Evolutionary conservation across 805 yeast genomes (phyloP), one percentile per base, ranked within the genome.

Genomic region (Myxozyma udenii): DNA sequence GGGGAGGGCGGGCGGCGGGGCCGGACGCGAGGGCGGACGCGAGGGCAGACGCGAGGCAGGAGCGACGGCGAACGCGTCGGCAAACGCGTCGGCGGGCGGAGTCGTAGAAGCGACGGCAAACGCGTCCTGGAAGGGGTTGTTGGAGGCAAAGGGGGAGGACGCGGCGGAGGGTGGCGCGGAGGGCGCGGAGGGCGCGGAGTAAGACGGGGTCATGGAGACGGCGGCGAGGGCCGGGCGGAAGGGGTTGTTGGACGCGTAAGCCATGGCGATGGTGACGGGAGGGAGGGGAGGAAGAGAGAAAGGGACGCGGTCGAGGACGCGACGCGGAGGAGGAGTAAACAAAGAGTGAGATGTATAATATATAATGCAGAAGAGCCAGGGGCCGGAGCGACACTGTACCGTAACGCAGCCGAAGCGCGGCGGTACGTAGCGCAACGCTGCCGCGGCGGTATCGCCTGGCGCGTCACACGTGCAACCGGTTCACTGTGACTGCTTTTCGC

Each of bases 231-330:
- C 35, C 48, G 51, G 25, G 52, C 60, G 60, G 45, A 55, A 55
- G 39, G 60, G 60, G 30, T 55, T 55, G 28, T 55, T 55, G 28
- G 57, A 52, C 26, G 60, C 57, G 39, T 53, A 55, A 23, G 52
- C 51, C 60, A 48, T 50, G 28, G 47, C 26, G 32, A 19, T 18
- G 33, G 14, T 11, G 38, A 5, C 18, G 42, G 35, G 33, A 14
- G 14, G 33, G 9, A 9, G 33, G 14, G 33, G 33, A 28, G 33
- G 33, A 9, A 9, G 38, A 42, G n/a, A n/a, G 19, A 42, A 23
- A 12, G 9, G 12, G 33, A 28, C 12, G 33, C 9, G 33, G 9
- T 28, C 33, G 33, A 28, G 33, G 14, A 28, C 14, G 33, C 14
- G 33, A 14, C 14, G 33, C 33, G 33, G 33, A 9, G 33, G 12